Conservation (phyloP, 768 basidiomycete species). For the Strobilomyces confusus region DNA sequence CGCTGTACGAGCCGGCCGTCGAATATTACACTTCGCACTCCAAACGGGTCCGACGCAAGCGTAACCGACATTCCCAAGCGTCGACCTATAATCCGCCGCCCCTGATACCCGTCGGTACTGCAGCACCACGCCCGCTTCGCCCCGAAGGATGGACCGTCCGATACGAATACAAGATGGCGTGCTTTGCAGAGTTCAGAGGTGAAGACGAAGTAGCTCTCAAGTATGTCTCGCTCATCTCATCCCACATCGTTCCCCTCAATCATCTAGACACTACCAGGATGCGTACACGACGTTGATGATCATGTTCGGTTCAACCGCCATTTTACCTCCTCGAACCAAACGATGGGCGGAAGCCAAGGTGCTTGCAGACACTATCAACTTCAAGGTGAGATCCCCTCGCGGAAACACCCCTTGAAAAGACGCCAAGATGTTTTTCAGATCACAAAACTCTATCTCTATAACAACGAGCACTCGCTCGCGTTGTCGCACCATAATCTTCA, state of each 20-base stretch:
- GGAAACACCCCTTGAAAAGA: neutral
- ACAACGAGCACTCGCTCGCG: slow-evolving; percentile 77
- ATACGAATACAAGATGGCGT: slow-evolving; percentile 97
- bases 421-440: slow-evolving; percentile 46
- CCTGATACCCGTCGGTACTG: slow-evolving; percentile 39
- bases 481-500: slow-evolving; percentile 83
- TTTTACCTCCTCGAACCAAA: slow-evolving; percentile 89
- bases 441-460: slow-evolving; percentile 87
- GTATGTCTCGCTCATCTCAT: slow-evolving; percentile 41
- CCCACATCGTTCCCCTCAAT: slow-evolving; percentile 2
- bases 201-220: slow-evolving; percentile 92
- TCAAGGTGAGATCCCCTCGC: slow-evolving; percentile 56
- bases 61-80: slow-evolving; percentile 71
- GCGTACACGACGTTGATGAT: slow-evolving; percentile 78
- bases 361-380: slow-evolving; percentile 85
- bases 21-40: slow-evolving; percentile 95
- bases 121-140: slow-evolving; percentile 54
- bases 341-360: slow-evolving; percentile 99
- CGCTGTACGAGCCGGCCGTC: slow-evolving; percentile 81
- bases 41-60: slow-evolving; percentile 87
- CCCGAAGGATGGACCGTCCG: slow-evolving; percentile 93
- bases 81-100: slow-evolving; percentile 47
- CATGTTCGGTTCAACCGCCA: slow-evolving; percentile 86
- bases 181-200: slow-evolving; percentile 91
- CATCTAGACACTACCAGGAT: slow-evolving; percentile 84